A percentile compares a stretch with the other conserved stretches of the same genome.
phyloP scores from a whole-genome alignment of 768 basidiomycete genomes.

The Auricularia sp. region DNA sequence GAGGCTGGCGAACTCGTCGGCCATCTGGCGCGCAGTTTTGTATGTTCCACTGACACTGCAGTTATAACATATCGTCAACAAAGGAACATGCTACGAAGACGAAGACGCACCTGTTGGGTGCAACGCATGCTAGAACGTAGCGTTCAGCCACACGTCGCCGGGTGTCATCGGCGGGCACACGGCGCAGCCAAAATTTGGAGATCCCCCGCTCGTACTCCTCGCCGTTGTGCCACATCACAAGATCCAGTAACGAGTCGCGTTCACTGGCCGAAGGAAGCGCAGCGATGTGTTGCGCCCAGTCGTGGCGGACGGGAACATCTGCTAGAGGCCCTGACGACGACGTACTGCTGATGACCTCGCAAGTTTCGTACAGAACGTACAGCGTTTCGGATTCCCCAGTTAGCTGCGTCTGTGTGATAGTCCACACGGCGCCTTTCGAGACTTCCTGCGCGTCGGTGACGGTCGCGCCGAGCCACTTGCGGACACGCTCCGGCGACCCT shows the following conservation, averaged over 20 bases:
- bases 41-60: slow-evolving; percentile 57
- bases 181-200: slow-evolving; percentile 52
- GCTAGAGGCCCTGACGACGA: not conserved
- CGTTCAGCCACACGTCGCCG: slow-evolving; percentile 45
- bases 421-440: slow-evolving; percentile 51
- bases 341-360: slow-evolving; percentile 53
- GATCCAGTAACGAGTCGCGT: slow-evolving; percentile 24
- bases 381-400: slow-evolving; percentile 20
- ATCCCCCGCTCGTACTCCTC: slow-evolving; percentile 64
- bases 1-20: slow-evolving; percentile 54
- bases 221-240: slow-evolving; percentile 53
- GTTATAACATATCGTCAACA: slow-evolving; percentile 18
- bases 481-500: slow-evolving; percentile 20
- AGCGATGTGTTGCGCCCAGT: slow-evolving; percentile 49
- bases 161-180: slow-evolving; percentile 26
- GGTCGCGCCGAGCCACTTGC: slow-evolving; percentile 24
- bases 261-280: slow-evolving; percentile 1
- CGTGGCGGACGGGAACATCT: slow-evolving; percentile 33
- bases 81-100: not conserved
- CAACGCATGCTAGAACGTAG: slow-evolving; percentile 60
- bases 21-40: slow-evolving; percentile 62
- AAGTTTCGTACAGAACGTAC: slow-evolving; percentile 60
- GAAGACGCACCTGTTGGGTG: slow-evolving; percentile 51
- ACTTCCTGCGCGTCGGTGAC: slow-evolving; percentile 44
- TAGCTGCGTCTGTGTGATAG: slow-evolving; percentile 25